A percentile compares a stretch with the other conserved stretches of the same genome.
Conservation (phyloP, 2,329 filamentous ascomycete species). For the Erysiphe pulchra region DNA sequence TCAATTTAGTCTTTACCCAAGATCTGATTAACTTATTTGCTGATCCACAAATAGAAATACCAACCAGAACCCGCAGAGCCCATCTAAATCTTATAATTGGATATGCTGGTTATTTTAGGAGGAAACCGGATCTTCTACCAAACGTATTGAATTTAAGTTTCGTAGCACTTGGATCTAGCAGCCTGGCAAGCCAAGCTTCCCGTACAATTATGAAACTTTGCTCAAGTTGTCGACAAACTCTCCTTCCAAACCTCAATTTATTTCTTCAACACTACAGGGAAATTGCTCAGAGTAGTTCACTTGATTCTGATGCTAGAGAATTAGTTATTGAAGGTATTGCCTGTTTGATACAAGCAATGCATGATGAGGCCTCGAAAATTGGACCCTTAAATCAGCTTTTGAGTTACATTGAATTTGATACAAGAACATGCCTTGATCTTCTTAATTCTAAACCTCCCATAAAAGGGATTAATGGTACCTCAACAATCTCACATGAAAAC, state of each 20-base stretch:
- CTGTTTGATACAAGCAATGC: constrained; percentile 47
- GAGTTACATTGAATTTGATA: constrained; percentile 33
- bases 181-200: constrained; percentile 41
- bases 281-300: constrained; percentile 29
- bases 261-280: constrained; percentile 48
- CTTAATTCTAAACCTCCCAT: neutral
- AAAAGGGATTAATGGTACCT: neutral
- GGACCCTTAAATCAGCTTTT: constrained; percentile 31
- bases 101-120: constrained; percentile 54
- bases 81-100: constrained; percentile 44
- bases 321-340: constrained; percentile 49
- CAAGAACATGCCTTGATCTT: constrained; percentile 16
- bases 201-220: constrained; percentile 52
- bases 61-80: constrained; percentile 37
- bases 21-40: constrained; percentile 28
- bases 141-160: constrained; percentile 52
- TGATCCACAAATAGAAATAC: constrained; percentile 25
- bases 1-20: constrained; percentile 35
- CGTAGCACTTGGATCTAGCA: constrained; percentile 33
- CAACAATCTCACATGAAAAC: constrained; percentile 5
- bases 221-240: constrained; percentile 42
- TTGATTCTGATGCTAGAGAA: constrained; percentile 47
- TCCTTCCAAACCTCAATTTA: constrained; percentile 38
- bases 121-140: constrained; percentile 39
- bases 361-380: constrained; percentile 27